These are phyloP conservation scores for Dendrocalamus latiflorus DNA, from an alignment of 202 grass and related monocot species.

Conservation along the genomic window DNA sequence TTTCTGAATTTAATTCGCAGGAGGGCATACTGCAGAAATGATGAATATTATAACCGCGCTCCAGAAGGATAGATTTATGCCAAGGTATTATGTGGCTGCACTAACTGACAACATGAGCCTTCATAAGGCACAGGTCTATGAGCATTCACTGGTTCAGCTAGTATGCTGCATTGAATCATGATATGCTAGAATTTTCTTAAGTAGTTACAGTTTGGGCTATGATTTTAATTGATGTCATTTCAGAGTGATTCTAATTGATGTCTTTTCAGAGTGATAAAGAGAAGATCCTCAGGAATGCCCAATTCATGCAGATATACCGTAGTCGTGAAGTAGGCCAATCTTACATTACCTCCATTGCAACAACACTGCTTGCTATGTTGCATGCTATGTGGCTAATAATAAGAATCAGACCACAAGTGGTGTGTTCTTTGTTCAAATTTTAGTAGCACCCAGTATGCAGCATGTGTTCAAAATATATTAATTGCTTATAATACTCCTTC, in stretches of 20 bases:
- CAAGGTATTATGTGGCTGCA: constrained; percentile 77
- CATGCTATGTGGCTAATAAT: no score
- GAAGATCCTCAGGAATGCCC: constrained; percentile 25
- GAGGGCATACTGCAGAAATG: constrained; percentile 90
- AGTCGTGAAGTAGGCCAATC: no score
- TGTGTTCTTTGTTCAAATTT: no score
- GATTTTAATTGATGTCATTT: no score
- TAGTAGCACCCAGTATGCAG: no score
- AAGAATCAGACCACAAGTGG: no score
- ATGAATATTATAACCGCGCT: constrained; percentile 68
- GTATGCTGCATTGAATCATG: background rate
- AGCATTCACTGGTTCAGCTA: constrained; percentile 48
- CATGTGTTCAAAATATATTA: no score
- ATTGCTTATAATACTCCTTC: no score
- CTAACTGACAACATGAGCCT: constrained; percentile 93
- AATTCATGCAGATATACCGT: constrained; percentile 35
- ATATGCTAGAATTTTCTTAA: background rate
- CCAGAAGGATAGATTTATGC: constrained; percentile 70
- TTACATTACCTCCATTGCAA: no score
- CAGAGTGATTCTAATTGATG: background rate
- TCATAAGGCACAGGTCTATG: constrained; percentile 70
- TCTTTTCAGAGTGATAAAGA: constrained; percentile 28
- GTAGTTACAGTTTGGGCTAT: constrained; percentile 1
- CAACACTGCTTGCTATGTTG: no score
- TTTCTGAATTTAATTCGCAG: constrained; percentile 23